Conservation (phyloP, 306 rosid genomes). For the Pyrus communis region DNA sequence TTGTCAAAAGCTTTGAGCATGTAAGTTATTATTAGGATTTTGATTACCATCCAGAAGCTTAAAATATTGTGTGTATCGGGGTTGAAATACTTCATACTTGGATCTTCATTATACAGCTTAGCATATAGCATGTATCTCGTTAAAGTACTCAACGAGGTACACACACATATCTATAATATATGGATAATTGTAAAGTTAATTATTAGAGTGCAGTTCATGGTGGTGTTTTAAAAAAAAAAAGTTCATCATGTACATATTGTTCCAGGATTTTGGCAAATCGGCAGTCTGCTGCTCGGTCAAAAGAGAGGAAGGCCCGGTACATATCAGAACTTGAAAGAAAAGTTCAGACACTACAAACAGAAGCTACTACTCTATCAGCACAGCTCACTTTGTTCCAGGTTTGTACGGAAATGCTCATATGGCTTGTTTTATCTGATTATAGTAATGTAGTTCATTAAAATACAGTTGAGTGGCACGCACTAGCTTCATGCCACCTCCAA, state of each 20-base stretch:
- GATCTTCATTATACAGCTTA: not conserved
- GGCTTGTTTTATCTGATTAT: constrained; percentile 3
- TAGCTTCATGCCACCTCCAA: not conserved
- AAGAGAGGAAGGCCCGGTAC: constrained; percentile 94
- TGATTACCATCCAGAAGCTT: not conserved
- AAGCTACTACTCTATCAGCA: constrained; percentile 96
- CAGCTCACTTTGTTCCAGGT: constrained; percentile 91
- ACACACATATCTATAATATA: not conserved
- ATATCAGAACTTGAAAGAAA: constrained; percentile 89
- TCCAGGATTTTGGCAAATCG: constrained; percentile 90
- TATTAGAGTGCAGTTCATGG: not conserved
- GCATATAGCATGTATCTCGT: not conserved
- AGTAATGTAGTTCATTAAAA: not conserved
- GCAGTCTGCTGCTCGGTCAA: constrained; percentile 96
- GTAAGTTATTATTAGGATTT: not conserved
- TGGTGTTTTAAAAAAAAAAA: not conserved
- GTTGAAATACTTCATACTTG: not conserved
- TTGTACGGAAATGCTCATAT: constrained; percentile 15
- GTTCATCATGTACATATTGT: not conserved
- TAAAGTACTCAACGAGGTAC: not conserved
- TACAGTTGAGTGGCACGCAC: not conserved
- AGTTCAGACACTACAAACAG: constrained; percentile 91
- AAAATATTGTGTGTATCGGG: not conserved
- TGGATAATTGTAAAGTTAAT: not conserved
- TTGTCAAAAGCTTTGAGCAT: not conserved